A percentile compares a stretch with the other conserved stretches of the same genome.
These are phyloP conservation scores for Elaeis guineensis DNA, from an alignment of 176 grass and related monocot genomes.

Conservation along the genomic window DNA sequence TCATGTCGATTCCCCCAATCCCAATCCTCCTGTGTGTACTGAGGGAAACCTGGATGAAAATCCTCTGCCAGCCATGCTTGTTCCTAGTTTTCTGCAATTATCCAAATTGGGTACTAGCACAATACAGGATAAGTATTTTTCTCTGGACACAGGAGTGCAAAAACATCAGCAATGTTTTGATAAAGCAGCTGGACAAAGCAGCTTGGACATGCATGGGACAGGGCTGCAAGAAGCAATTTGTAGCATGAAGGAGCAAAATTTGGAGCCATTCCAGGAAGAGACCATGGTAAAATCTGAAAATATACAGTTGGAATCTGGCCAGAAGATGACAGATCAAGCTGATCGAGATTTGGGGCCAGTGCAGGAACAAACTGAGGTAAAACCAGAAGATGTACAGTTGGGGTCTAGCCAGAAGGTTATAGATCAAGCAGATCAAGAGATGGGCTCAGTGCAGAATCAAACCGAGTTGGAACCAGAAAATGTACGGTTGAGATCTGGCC, in stretches of 20 bases:
- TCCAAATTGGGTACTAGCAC: constrained; percentile 49
- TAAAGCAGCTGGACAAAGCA: constrained; percentile 15
- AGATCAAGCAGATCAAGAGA: neutral
- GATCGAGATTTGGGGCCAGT: no score
- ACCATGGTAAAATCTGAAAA: neutral
- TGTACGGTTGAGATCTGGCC: neutral
- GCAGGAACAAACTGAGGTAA: no score
- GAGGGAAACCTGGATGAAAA: constrained; percentile 41
- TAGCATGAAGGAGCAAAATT: neutral
- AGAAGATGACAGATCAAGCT: neutral
- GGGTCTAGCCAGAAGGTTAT: no score
- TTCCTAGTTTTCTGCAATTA: constrained; percentile 64
- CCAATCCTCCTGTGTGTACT: constrained; percentile 17
- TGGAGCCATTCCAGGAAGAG: neutral
- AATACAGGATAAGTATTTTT: constrained; percentile 48
- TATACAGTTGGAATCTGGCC: neutral
- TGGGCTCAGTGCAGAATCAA: constrained; percentile 21
- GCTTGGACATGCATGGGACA: neutral
- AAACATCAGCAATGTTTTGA: constrained; percentile 8
- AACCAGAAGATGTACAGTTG: no score
- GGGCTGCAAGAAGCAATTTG: constrained; percentile 16
- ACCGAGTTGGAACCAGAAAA: constrained; percentile 22
- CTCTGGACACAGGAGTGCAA: constrained; percentile 12
- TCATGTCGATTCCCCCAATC: constrained; percentile 35
- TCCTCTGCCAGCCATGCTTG: constrained; percentile 83